Conservation (phyloP, 169 alveolate genomes). For the Theileria parva region DNA sequence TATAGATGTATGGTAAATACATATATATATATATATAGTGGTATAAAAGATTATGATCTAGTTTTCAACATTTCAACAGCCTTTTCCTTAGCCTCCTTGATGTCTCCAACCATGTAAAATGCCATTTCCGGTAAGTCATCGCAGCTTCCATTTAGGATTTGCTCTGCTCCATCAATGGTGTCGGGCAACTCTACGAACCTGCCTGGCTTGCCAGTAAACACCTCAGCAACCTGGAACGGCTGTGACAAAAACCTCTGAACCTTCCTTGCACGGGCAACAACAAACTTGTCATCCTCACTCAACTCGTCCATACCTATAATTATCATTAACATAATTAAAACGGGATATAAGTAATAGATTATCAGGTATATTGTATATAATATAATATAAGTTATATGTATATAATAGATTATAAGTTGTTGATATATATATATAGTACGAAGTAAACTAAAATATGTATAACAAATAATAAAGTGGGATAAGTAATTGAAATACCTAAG, state of each 20-base stretch:
- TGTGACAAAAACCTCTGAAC: slow-evolving; percentile 93
- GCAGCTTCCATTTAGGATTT: slow-evolving; percentile 91
- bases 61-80: slow-evolving; percentile 78
- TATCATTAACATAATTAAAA: slow-evolving; percentile 19
- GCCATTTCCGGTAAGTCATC: slow-evolving; percentile 96
- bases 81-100: slow-evolving; percentile 89
- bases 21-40: background rate
- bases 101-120: slow-evolving; percentile 95
- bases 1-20: background rate
- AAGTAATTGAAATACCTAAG: slow-evolving; percentile 9
- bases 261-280: slow-evolving; percentile 96
- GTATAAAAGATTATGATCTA: background rate
- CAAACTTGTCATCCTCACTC: slow-evolving; percentile 93
- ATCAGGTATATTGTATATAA: too few species aligned
- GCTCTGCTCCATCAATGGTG: slow-evolving; percentile 87
- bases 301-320: slow-evolving; percentile 91
- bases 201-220: slow-evolving; percentile 95
- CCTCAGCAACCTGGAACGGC: slow-evolving; percentile 96
- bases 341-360: too few species aligned
- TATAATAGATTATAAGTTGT: too few species aligned
- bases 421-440: too few species aligned
- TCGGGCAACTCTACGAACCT: slow-evolving; percentile 89
- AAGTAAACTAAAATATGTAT: too few species aligned
- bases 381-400: too few species aligned
- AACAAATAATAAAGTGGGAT: too few species aligned